Evolutionary conservation across 805 yeast species (phyloP).

Genomic region (Kurtzmaniella cleridarum): DNA sequence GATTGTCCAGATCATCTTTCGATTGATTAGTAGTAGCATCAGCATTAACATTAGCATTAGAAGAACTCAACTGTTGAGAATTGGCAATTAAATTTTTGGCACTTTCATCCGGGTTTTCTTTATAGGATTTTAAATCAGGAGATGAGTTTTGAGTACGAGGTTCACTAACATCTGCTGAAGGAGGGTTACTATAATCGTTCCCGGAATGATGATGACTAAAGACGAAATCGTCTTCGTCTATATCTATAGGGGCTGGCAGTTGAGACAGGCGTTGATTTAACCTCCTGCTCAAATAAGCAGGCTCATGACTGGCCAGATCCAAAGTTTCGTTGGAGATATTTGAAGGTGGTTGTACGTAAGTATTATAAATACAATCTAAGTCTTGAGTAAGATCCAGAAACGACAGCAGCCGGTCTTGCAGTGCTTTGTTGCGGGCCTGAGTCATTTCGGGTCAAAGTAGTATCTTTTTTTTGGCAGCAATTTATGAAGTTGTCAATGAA

Average conservation of each 20-base stretch:
- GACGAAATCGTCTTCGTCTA: too few relatives aligned
- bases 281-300: conserved; percentile 1
- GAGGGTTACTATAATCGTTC: not conserved
- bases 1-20: conserved; percentile 13
- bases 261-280: too few relatives aligned
- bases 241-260: too few relatives aligned
- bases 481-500: not conserved
- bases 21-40: not conserved
- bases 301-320: conserved; percentile 18
- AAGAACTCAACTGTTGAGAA: not conserved
- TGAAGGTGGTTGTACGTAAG: conserved; percentile 2
- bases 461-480: not conserved
- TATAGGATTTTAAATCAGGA: conserved; percentile 17
- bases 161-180: not conserved
- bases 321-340: conserved; percentile 21
- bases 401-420: not conserved
- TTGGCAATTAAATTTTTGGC: not conserved
- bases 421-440: not conserved
- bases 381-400: conserved; percentile 17
- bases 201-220: too few relatives aligned
- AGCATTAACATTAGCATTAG: not conserved
- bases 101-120: not conserved
- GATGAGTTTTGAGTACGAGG: not conserved
- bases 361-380: conserved; percentile 21
- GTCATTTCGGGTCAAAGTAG: not conserved